Conservation (phyloP, 140 eudicot genomes). For the Stevia rebaudiana region DNA sequence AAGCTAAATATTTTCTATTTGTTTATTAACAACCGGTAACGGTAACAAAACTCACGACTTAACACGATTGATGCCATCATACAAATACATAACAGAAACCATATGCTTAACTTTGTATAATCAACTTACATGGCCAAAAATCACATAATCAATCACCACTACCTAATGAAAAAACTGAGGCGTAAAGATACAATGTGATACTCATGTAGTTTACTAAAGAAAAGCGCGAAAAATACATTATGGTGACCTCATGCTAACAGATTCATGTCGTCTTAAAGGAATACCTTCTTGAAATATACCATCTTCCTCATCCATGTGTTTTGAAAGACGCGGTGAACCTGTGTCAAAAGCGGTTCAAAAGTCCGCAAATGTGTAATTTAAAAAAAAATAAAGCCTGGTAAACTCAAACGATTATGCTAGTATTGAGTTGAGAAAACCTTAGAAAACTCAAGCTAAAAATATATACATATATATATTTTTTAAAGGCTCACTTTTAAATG, state of each 20-base stretch:
- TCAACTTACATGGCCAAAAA: slow-evolving; percentile 17
- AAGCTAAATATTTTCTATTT: too few relatives aligned
- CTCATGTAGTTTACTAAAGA: slow-evolving; percentile 5
- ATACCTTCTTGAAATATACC: slow-evolving; percentile 50
- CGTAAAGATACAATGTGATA: slow-evolving; percentile 20
- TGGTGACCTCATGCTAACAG: slow-evolving; percentile 33
- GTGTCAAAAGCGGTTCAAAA: slow-evolving; percentile 3
- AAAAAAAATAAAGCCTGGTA: too few relatives aligned
- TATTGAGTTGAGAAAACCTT: too few relatives aligned
- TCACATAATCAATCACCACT: slow-evolving; percentile 1
- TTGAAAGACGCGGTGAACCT: slow-evolving; percentile 34
- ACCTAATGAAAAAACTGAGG: not conserved
- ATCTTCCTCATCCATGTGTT: slow-evolving; percentile 49
- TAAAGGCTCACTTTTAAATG: too few relatives aligned
- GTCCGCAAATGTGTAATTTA: too few relatives aligned
- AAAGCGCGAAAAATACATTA: slow-evolving; percentile 21
- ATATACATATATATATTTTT: too few relatives aligned
- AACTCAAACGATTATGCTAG: too few relatives aligned
- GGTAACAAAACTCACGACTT: too few relatives aligned
- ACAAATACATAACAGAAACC: not conserved
- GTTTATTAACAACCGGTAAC: too few relatives aligned
- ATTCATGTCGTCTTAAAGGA: slow-evolving; percentile 54
- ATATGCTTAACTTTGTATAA: slow-evolving; percentile 13
- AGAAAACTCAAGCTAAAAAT: too few relatives aligned
- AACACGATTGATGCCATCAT: not conserved